phyloP scores from a whole-genome alignment of 2,329 filamentous ascomycete genomes.

The Chaetomiaceae sp. region DNA sequence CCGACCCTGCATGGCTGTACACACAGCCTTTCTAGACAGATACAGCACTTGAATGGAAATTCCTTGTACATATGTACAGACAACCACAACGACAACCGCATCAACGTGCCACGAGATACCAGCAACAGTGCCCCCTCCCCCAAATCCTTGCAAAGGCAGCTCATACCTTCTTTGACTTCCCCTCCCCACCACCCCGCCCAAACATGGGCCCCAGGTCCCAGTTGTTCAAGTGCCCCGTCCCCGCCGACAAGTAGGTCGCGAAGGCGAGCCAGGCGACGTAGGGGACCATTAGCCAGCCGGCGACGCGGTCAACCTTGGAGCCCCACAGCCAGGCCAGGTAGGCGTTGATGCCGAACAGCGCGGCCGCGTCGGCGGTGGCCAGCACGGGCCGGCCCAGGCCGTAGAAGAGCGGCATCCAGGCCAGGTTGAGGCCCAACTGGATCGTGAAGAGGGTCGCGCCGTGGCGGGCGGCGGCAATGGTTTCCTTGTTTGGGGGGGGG shows the following conservation, averaged over 20 bases:
- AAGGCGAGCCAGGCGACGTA: constrained; percentile 85
- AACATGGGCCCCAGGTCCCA: constrained; percentile 48
- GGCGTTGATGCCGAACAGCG: constrained; percentile 63
- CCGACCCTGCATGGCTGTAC: too few species aligned
- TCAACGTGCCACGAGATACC: too few species aligned
- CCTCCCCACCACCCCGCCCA: constrained; percentile 8
- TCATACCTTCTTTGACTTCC: constrained; percentile 4
- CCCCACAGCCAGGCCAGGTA: constrained; percentile 74
- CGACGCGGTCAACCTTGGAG: constrained; percentile 58
- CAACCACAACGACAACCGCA: too few species aligned
- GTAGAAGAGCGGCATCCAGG: constrained; percentile 95
- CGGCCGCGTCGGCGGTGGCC: constrained; percentile 69
- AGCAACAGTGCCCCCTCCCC: neutral
- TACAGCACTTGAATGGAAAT: too few species aligned
- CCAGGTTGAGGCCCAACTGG: constrained; percentile 76
- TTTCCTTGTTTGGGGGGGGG: constrained; percentile 25
- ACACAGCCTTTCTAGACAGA: too few species aligned
- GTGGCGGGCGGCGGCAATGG: constrained; percentile 54
- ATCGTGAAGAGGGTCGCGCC: constrained; percentile 77
- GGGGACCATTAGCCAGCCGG: constrained; percentile 69
- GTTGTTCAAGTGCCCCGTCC: constrained; percentile 60
- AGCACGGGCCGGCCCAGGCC: constrained; percentile 63
- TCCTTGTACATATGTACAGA: too few species aligned
- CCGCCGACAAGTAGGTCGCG: constrained; percentile 75
- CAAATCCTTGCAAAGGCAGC: neutral